Percentiles rank a stretch among this genome's conserved stretches.
phyloP scores from a whole-genome alignment of 2,329 filamentous ascomycete species.

The Colletotrichum lindemuthianum region DNA sequence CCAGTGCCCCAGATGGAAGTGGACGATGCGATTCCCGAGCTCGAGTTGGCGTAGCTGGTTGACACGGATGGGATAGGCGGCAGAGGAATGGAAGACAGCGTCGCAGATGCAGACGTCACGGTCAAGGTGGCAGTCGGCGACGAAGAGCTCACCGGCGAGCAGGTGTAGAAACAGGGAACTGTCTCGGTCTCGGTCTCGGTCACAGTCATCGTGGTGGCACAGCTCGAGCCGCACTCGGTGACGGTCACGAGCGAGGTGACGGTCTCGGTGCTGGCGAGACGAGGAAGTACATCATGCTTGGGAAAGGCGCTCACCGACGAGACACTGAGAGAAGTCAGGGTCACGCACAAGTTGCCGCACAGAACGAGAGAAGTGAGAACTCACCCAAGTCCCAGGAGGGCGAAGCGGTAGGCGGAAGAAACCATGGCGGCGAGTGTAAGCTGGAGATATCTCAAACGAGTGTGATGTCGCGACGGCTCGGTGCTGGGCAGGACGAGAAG shows the following conservation, averaged over 20 bases:
- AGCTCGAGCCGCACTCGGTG: conserved; percentile 26
- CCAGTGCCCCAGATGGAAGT: conserved; percentile 2
- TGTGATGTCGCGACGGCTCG: conserved; percentile 27
- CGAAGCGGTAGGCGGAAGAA: conserved; percentile 39
- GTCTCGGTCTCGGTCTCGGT: conserved; percentile 43
- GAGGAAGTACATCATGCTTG: conserved; percentile 21
- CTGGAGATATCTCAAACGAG: conserved; percentile 39
- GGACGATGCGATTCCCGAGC: neutral
- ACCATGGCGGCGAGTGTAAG: conserved; percentile 37
- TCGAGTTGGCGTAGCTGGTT: conserved; percentile 11
- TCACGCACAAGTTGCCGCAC: neutral
- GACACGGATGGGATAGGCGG: neutral
- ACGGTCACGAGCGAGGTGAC: conserved; percentile 28
- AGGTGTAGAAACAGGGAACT: conserved; percentile 40
- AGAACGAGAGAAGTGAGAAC: conserved; percentile 2
- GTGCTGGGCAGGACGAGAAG: conserved; percentile 1
- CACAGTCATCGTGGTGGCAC: conserved; percentile 42
- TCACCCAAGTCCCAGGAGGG: conserved; percentile 44
- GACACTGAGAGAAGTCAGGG: conserved; percentile 36
- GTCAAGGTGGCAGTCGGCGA: neutral
- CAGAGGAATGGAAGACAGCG: conserved; percentile 13
- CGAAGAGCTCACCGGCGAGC: neutral
- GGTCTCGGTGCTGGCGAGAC: conserved; percentile 17
- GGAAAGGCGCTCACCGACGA: conserved; percentile 39
- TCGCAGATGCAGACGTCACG: neutral